Percentiles rank a stretch among this genome's conserved stretches.
Evolutionary conservation across 2,329 filamentous ascomycete genomes (phyloP).

Genomic region (Sporothrix variecibatus): DNA sequence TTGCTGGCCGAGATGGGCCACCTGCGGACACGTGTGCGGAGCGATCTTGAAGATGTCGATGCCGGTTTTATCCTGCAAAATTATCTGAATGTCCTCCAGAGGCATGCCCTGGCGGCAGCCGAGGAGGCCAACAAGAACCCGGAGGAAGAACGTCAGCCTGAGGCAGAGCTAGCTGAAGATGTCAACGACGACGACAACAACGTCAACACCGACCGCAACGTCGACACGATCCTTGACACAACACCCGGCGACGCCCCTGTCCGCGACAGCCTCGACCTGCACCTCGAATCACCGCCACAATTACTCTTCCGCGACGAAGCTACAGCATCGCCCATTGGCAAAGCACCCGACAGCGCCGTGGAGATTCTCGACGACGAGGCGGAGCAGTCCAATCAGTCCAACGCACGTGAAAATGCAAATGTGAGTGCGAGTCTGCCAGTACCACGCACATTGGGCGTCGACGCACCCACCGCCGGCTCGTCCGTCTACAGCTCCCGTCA

Average conservation of each 20-base stretch:
- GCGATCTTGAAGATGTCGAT: slow-evolving; percentile 63
- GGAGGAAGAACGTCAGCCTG: background rate
- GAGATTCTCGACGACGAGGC: slow-evolving; percentile 39
- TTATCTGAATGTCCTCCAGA: slow-evolving; percentile 68
- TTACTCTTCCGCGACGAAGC: background rate
- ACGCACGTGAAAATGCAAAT: background rate
- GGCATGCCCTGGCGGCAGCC: slow-evolving; percentile 50
- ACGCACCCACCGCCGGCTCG: background rate
- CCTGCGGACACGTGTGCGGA: slow-evolving; percentile 38
- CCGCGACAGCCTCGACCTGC: background rate
- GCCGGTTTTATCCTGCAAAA: slow-evolving; percentile 69
- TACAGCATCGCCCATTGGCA: slow-evolving; percentile 38
- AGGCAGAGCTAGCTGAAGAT: background rate
- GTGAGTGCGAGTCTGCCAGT: background rate
- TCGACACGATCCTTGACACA: background rate
- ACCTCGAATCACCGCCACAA: background rate
- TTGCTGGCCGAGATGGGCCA: slow-evolving; percentile 42
- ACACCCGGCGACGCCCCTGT: background rate
- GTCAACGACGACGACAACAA: too few relatives aligned
- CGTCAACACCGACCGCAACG: background rate
- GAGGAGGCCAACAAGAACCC: background rate
- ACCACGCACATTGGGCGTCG: background rate
- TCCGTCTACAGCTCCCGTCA: background rate
- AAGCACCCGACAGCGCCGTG: slow-evolving; percentile 46
- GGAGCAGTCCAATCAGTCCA: background rate